phyloP scores from a whole-genome alignment of 140 eudicot species.

The Erigeron philadelphicus region DNA sequence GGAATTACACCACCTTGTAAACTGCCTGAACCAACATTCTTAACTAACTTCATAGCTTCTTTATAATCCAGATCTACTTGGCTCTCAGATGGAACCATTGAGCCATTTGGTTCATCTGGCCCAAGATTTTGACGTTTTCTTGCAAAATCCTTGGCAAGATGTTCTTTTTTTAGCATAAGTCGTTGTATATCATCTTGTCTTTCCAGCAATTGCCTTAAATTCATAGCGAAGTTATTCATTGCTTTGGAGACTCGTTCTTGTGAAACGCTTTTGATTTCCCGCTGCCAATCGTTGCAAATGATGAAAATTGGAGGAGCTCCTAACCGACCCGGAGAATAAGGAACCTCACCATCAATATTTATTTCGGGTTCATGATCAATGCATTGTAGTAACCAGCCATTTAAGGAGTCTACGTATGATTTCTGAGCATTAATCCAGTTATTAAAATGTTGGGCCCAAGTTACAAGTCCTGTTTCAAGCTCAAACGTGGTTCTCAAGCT shows the following conservation, averaged over 20 bases:
- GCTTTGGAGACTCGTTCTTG: conserved; percentile 58
- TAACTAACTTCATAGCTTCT: conserved; percentile 67
- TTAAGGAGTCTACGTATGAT: conserved; percentile 63
- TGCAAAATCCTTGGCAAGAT: conserved; percentile 52
- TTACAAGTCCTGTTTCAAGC: conserved; percentile 65
- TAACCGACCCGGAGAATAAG: conserved; percentile 77
- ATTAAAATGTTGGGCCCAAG: conserved; percentile 61
- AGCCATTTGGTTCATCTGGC: conserved; percentile 40
- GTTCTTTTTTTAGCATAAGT: conserved; percentile 66
- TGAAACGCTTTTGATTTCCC: conserved; percentile 59
- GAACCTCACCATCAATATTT: conserved; percentile 71
- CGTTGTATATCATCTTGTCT: conserved; percentile 76
- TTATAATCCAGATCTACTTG: conserved; percentile 64
- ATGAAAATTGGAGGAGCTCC: conserved; percentile 88
- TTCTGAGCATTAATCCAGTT: conserved; percentile 71
- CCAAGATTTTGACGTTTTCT: conserved; percentile 37
- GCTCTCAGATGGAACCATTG: conserved; percentile 64
- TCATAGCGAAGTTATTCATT: conserved; percentile 61
- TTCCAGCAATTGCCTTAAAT: conserved; percentile 57
- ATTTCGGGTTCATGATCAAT: conserved; percentile 59
- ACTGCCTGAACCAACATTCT: conserved; percentile 68
- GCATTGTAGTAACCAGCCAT: conserved; percentile 75
- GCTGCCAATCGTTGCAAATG: conserved; percentile 77
- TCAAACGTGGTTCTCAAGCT: conserved; percentile 50
- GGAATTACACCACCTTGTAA: conserved; percentile 90